Evolutionary conservation across 2,329 filamentous ascomycete species (phyloP).

Genomic region (Pestalotiopsis sp.): DNA sequence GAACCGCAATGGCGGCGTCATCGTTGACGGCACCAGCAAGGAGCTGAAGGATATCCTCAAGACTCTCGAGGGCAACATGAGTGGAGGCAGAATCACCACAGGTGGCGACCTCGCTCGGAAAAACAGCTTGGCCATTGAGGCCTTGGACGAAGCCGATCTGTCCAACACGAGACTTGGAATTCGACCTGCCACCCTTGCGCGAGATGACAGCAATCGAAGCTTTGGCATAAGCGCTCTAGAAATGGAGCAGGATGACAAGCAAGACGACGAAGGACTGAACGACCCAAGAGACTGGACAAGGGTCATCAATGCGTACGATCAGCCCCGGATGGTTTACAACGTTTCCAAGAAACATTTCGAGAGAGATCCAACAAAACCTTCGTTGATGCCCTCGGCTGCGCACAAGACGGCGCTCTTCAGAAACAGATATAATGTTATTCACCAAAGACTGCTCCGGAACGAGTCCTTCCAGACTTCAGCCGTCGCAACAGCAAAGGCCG

Average conservation of each 20-base stretch:
- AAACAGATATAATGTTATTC: conserved; percentile 88
- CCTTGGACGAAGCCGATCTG: conserved; percentile 50
- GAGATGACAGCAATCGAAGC: conserved; percentile 67
- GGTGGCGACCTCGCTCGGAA: conserved; percentile 62
- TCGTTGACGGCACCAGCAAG: conserved; percentile 80
- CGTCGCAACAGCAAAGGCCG: conserved; percentile 60
- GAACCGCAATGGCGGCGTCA: conserved; percentile 81
- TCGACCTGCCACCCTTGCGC: conserved; percentile 45
- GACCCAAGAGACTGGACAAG: conserved; percentile 84
- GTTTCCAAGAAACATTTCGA: conserved; percentile 89
- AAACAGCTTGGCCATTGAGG: conserved; percentile 64
- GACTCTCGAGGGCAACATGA: conserved; percentile 84
- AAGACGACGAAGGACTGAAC: conserved; percentile 60
- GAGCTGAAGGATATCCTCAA: conserved; percentile 82
- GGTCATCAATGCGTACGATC: conserved; percentile 80
- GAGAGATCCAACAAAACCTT: conserved; percentile 64
- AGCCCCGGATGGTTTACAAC: conserved; percentile 79
- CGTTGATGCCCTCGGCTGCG: conserved; percentile 72
- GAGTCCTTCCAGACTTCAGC: conserved; percentile 87
- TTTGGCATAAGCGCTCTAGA: conserved; percentile 60
- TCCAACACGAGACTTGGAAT: conserved; percentile 59
- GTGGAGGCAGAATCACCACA: conserved; percentile 70
- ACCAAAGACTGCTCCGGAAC: conserved; percentile 89
- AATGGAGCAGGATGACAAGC: conserved; percentile 55
- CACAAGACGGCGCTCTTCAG: conserved; percentile 87